phyloP scores from a whole-genome alignment of 352 stramenopile species.

The Globisporangium parvum region DNA sequence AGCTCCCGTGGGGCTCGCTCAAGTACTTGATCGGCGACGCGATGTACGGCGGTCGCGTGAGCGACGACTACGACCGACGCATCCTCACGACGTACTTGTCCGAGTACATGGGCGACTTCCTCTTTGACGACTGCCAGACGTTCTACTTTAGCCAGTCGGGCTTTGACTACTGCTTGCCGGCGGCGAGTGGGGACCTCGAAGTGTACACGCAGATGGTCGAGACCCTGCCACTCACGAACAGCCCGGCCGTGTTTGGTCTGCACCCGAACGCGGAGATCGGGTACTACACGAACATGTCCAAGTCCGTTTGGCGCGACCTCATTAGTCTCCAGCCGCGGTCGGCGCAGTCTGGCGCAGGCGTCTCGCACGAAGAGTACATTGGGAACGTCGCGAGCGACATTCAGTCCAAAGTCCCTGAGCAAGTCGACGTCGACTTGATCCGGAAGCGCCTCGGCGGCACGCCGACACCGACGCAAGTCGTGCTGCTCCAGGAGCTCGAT shows the following conservation, averaged over 20 bases:
- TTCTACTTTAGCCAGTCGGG: constrained; percentile 93
- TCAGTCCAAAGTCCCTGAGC: constrained; percentile 85
- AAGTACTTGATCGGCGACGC: constrained; percentile 95
- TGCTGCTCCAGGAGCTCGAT: constrained; percentile 94
- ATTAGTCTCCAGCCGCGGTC: constrained; percentile 90
- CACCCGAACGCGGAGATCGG: constrained; percentile 96
- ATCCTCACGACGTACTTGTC: constrained; percentile 91
- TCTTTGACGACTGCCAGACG: constrained; percentile 92
- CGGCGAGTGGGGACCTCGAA: constrained; percentile 49
- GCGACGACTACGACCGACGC: constrained; percentile 94
- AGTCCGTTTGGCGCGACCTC: constrained; percentile 91
- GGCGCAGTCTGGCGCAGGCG: constrained; percentile 51
- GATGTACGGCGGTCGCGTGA: constrained; percentile 96
- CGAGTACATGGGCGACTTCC: constrained; percentile 96
- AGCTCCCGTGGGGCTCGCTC: constrained; percentile 92
- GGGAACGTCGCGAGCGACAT: constrained; percentile 87
- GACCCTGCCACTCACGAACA: constrained; percentile 90
- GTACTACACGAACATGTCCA: constrained; percentile 95
- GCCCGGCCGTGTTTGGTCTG: constrained; percentile 92
- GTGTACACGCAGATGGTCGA: constrained; percentile 85
- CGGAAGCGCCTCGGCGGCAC: constrained; percentile 65
- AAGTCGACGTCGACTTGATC: constrained; percentile 85
- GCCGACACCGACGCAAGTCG: constrained; percentile 88
- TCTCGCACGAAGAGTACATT: constrained; percentile 94
- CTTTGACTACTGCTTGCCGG: constrained; percentile 89